Conservation (phyloP, 352 stramenopile species). For the Phytopythium helicoides region DNA sequence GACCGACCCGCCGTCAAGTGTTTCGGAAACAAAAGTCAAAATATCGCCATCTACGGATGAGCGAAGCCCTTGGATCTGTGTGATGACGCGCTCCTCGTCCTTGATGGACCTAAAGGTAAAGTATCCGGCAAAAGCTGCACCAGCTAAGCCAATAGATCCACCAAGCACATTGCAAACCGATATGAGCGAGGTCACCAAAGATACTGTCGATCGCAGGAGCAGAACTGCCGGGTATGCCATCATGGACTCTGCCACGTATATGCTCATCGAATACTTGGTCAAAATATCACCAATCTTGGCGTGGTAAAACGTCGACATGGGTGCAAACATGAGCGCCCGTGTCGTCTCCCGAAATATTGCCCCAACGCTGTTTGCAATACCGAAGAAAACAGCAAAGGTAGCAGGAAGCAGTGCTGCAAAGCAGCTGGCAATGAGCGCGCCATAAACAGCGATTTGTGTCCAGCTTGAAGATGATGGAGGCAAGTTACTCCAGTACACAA, state of each 20-base stretch:
- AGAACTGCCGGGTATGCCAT: slow-evolving; percentile 28
- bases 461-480: slow-evolving; percentile 6
- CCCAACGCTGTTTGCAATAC: slow-evolving; percentile 20
- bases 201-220: slow-evolving; percentile 26
- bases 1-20: slow-evolving; percentile 28
- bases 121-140: slow-evolving; percentile 20
- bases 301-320: slow-evolving; percentile 33
- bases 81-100: slow-evolving; percentile 31
- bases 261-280: slow-evolving; percentile 30
- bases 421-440: slow-evolving; percentile 16
- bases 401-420: no score
- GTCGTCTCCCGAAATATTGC: slow-evolving; percentile 28
- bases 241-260: slow-evolving; percentile 27
- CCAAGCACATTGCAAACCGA: slow-evolving; percentile 37
- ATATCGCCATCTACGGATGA: slow-evolving; percentile 22
- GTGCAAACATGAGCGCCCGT: slow-evolving; percentile 23
- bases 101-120: slow-evolving; percentile 14
- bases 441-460: slow-evolving; percentile 14
- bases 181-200: slow-evolving; percentile 19
- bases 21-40: slow-evolving; percentile 40
- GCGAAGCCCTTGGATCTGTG: slow-evolving; percentile 28
- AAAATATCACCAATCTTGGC: slow-evolving; percentile 38
- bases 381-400: slow-evolving; percentile 23
- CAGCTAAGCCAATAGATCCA: slow-evolving; percentile 15
- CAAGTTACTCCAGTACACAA: slow-evolving; percentile 37